Evolutionary conservation across 1,139 yeast species (phyloP), one percentile per base, ranked within the genome.

Genomic region (Tardiomyces depauwii): DNA sequence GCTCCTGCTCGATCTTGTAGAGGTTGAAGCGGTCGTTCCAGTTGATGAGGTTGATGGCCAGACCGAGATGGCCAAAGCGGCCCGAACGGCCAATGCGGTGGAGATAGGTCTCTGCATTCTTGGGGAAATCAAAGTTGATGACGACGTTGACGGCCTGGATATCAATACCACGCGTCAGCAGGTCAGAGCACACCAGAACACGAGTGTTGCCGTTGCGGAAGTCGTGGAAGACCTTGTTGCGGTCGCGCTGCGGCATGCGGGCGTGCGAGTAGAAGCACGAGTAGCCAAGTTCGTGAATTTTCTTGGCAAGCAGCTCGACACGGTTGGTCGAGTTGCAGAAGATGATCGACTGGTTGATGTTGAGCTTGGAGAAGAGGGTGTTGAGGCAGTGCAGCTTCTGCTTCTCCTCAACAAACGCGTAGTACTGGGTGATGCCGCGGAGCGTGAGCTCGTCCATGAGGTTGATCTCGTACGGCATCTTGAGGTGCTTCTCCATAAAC

Each of bases 31-130:
- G 79, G 64, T 93, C 98, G 61, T 88, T 82, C 96, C 97, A 91
- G 65, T 89, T 86, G 72, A 91, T 88, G 60, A 91, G 78, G 68
- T 91, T 93, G 62, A 91, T 89, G 41, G 98, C 98, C 64, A 91
- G 76, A 74, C 98, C 98, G 63, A 89, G 78, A 66, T 93, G 98
- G 56, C 98, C 98, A 64, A 88, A 91, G 74, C 98, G 84, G 57
- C 98, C 99, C 2, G 96, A 88, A 73, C 99, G 89, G 74, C 99
- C 97, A 61, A 91, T 93, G 76, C 98, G 85, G 70, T 91, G 98
- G 58, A 91, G 77, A 66, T 91, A 91, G 41, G 97, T 91, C 68
- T 91, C 98, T 11, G 97, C 96, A 49, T 86, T 88, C 67, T 91
- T 91, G 51, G 99, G 98, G 80, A 91, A 91, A 68, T 91, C 98